Percentiles rank a stretch among this genome's conserved stretches.
Evolutionary conservation across 495 filamentous ascomycete species (phyloP).

Genomic region (Penicillium salamii): DNA sequence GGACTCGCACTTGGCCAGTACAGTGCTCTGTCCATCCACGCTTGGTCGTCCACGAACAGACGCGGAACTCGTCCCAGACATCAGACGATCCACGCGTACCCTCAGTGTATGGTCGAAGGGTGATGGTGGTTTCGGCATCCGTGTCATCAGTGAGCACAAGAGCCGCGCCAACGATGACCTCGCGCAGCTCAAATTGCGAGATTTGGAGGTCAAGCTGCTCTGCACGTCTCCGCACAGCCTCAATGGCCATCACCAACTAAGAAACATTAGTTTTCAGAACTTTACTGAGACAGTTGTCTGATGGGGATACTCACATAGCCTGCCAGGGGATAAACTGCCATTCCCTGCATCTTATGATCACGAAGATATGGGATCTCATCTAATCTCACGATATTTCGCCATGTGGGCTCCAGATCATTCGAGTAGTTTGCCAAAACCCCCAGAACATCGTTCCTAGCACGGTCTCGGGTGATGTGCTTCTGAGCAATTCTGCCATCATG

Average conservation of each 20-base stretch:
- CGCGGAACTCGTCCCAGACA: conserved; percentile 37
- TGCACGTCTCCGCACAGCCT: conserved; percentile 37
- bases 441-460: conserved; percentile 51
- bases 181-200: conserved; percentile 31
- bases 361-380: conserved; percentile 50
- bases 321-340: conserved; percentile 47
- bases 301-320: conserved; percentile 35
- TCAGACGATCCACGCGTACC: conserved; percentile 35
- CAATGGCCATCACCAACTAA: conserved; percentile 45
- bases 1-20: conserved; percentile 22
- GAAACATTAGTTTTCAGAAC: background rate
- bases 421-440: conserved; percentile 37
- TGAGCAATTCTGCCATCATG: conserved; percentile 47
- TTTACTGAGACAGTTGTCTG: background rate
- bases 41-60: conserved; percentile 30
- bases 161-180: conserved; percentile 39
- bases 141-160: conserved; percentile 40
- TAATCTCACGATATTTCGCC: conserved; percentile 44
- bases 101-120: conserved; percentile 37
- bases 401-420: conserved; percentile 37
- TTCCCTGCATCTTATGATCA: conserved; percentile 47
- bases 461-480: conserved; percentile 31
- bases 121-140: conserved; percentile 40
- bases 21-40: conserved; percentile 37
- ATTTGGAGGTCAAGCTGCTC: conserved; percentile 12